phyloP scores from a whole-genome alignment of 805 yeast genomes.

The Yarrowia divulgata region DNA sequence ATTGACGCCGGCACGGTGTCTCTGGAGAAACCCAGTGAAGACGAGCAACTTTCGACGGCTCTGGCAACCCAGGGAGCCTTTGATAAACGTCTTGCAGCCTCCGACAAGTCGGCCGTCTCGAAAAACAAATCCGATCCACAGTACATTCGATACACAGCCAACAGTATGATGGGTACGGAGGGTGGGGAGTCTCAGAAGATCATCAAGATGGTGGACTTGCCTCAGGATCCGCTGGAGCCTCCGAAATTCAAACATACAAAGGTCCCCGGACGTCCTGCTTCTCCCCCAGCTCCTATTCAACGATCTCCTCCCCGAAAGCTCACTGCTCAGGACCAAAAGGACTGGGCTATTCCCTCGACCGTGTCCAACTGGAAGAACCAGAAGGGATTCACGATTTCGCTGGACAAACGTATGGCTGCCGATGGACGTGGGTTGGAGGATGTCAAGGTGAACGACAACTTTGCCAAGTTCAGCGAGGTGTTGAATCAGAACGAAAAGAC shows the following conservation, averaged over 20 bases:
- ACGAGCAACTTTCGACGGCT: slow-evolving; percentile 57
- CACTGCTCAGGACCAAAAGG: slow-evolving; percentile 73
- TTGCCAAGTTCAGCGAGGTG: slow-evolving; percentile 71
- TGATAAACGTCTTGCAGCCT: slow-evolving; percentile 56
- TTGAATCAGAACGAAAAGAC: slow-evolving; percentile 69
- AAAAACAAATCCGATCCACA: slow-evolving; percentile 52
- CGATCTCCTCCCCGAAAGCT: slow-evolving; percentile 59
- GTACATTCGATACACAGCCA: slow-evolving; percentile 57
- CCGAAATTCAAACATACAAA: slow-evolving; percentile 75
- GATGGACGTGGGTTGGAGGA: slow-evolving; percentile 53
- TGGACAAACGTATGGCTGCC: slow-evolving; percentile 77
- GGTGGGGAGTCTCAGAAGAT: slow-evolving; percentile 53
- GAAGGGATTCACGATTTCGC: slow-evolving; percentile 81
- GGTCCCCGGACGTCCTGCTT: slow-evolving; percentile 71
- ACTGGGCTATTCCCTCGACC: slow-evolving; percentile 90
- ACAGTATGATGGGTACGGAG: slow-evolving; percentile 50
- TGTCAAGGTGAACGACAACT: slow-evolving; percentile 60
- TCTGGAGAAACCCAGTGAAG: slow-evolving; percentile 57
- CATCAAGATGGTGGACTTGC: slow-evolving; percentile 70
- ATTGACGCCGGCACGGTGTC: slow-evolving; percentile 52
- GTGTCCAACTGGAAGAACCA: slow-evolving; percentile 96
- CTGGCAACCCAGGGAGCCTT: slow-evolving; percentile 65
- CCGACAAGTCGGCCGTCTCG: slow-evolving; percentile 43
- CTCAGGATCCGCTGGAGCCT: slow-evolving; percentile 87
- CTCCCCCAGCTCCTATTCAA: slow-evolving; percentile 73